These are phyloP conservation scores for Obelidium mucronatum DNA, from an alignment of 192 early-diverging fungal species.

Conservation along the genomic window DNA sequence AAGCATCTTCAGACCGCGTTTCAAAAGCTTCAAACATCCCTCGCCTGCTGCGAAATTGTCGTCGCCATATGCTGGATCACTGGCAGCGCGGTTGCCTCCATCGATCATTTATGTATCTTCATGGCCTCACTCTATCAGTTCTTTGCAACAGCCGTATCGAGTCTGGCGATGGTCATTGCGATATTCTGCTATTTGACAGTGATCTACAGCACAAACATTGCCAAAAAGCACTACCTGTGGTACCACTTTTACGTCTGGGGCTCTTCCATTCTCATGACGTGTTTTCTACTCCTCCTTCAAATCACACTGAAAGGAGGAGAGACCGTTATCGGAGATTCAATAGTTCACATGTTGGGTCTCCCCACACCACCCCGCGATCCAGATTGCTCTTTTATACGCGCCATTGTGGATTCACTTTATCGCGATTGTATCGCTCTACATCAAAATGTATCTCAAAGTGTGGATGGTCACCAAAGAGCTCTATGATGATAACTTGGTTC, in stretches of 20 bases:
- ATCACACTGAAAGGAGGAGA: not conserved
- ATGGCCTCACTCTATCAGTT: not conserved
- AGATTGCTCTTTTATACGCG: not conserved
- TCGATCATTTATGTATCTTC: not conserved
- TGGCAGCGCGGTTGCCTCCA: no score
- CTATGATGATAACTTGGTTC: not conserved
- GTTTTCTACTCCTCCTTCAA: not conserved
- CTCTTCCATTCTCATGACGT: not conserved
- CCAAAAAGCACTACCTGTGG: not conserved
- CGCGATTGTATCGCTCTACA: not conserved
- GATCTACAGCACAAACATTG: not conserved
- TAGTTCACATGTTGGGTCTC: conserved; percentile 17
- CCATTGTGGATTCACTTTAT: conserved; percentile 15
- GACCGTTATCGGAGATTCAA: not conserved
- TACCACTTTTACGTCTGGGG: conserved; percentile 4
- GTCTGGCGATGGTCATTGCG: not conserved
- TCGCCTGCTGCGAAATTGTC: no score
- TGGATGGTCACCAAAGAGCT: not conserved
- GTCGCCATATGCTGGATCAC: no score
- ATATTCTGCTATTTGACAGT: conserved; percentile 6
- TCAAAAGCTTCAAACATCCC: no score
- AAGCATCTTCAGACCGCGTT: not conserved
- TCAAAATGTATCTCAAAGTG: not conserved
- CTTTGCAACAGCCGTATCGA: not conserved
- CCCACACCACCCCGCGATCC: not conserved